Evolutionary conservation across 441 rosid genomes (phyloP).

Genomic region (Theobroma grandiflorum): DNA sequence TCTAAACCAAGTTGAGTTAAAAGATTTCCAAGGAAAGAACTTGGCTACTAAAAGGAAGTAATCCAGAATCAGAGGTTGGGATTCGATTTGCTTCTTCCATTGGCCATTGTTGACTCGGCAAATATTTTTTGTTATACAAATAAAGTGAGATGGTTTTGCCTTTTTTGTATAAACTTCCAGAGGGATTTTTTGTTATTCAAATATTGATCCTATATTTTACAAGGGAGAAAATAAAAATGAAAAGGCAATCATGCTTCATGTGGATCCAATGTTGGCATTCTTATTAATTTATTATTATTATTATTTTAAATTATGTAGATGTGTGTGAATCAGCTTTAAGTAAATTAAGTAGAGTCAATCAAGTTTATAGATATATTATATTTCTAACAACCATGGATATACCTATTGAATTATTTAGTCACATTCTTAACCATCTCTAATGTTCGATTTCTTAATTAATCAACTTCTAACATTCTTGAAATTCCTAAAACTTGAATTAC

Average conservation of each 20-base stretch:
- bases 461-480: not conserved
- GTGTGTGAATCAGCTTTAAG: not conserved
- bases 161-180: too few relatives aligned
- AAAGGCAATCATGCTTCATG: too few relatives aligned
- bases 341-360: too few relatives aligned
- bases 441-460: not conserved
- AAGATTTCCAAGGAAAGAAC: not conserved
- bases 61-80: not conserved
- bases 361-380: not conserved
- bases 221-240: too few relatives aligned
- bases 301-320: too few relatives aligned
- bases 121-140: too few relatives aligned
- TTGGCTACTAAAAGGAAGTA: not conserved
- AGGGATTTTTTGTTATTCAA: too few relatives aligned
- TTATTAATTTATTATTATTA: too few relatives aligned
- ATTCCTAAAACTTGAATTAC: not conserved
- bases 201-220: too few relatives aligned
- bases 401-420: not conserved
- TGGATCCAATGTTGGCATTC: too few relatives aligned
- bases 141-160: too few relatives aligned
- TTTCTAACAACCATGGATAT: not conserved
- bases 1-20: not conserved
- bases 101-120: too few relatives aligned
- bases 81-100: not conserved
- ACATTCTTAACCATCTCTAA: not conserved